phyloP scores from a whole-genome alignment of 1,284 basidiomycete species.

The Xanthoconium separans region DNA sequence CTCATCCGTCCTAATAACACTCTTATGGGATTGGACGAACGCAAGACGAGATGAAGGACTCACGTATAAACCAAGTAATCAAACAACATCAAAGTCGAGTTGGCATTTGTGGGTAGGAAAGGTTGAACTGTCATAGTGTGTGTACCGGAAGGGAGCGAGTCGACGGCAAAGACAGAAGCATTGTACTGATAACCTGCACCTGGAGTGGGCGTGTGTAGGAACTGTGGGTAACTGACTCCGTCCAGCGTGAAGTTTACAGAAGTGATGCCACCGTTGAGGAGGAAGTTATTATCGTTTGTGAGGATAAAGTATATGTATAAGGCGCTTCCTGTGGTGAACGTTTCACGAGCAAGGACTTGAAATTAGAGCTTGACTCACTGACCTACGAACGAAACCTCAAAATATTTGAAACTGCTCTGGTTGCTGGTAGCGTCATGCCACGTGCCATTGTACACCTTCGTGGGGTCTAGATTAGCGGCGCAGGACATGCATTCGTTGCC shows the following conservation, averaged over 20 bases:
- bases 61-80: constrained; percentile 19
- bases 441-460: constrained; percentile 6
- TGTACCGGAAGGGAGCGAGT: background rate
- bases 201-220: background rate
- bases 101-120: background rate
- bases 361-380: background rate
- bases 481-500: background rate
- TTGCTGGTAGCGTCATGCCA: constrained; percentile 22
- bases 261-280: background rate
- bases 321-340: constrained; percentile 11
- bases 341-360: background rate
- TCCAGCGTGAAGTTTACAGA: constrained; percentile 14
- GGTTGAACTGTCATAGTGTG: constrained; percentile 16
- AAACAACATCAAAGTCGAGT: constrained; percentile 17
- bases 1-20: constrained; percentile 4
- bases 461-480: background rate
- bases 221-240: background rate
- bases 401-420: background rate
- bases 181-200: constrained; percentile 15
- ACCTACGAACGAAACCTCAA: constrained; percentile 16
- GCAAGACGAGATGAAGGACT: background rate
- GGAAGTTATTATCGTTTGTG: background rate
- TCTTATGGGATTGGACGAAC: background rate
- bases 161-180: constrained; percentile 13
- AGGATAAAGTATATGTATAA: constrained; percentile 24